phyloP scores from a whole-genome alignment of 2,329 filamentous ascomycete species.

The Cryphonectria carpinicola region DNA sequence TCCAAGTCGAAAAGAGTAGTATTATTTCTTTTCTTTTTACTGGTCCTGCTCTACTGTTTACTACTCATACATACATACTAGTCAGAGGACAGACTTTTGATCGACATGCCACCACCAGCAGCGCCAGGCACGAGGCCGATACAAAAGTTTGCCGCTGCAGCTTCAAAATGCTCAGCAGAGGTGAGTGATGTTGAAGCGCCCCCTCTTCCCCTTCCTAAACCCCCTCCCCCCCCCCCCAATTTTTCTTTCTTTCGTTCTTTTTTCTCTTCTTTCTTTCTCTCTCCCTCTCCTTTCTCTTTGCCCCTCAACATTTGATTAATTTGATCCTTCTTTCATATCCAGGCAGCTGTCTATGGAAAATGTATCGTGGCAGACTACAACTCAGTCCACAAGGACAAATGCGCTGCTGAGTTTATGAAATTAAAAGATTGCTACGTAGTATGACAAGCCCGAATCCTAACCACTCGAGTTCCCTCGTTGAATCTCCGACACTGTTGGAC shows the following conservation, averaged over 20 bases:
- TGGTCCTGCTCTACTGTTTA: neutral
- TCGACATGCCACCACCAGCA: conserved; percentile 25
- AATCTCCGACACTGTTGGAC: neutral
- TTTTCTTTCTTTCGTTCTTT: neutral
- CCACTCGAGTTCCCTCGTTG: neutral
- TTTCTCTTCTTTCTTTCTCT: no score
- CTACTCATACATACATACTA: neutral
- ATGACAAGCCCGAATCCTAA: conserved; percentile 38
- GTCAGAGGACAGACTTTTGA: neutral
- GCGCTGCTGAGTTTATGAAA: conserved; percentile 78
- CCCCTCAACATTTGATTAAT: neutral
- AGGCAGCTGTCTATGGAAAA: conserved; percentile 88
- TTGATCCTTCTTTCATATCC: conserved; percentile 14
- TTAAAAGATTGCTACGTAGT: conserved; percentile 90
- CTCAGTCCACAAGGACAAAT: conserved; percentile 88
- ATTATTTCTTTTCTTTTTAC: neutral
- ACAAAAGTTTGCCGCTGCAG: conserved; percentile 58
- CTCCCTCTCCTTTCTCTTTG: no score
- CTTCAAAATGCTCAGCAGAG: conserved; percentile 59
- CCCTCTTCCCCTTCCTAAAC: no score
- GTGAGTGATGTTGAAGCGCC: conserved; percentile 40
- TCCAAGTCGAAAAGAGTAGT: neutral
- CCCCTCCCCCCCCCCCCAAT: no score
- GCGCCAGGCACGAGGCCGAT: conserved; percentile 52
- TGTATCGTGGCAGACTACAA: conserved; percentile 92